Base-by-base conservation (phyloP, 1,284 basidiomycete genomes). In the Malassezia equina region DNA sequence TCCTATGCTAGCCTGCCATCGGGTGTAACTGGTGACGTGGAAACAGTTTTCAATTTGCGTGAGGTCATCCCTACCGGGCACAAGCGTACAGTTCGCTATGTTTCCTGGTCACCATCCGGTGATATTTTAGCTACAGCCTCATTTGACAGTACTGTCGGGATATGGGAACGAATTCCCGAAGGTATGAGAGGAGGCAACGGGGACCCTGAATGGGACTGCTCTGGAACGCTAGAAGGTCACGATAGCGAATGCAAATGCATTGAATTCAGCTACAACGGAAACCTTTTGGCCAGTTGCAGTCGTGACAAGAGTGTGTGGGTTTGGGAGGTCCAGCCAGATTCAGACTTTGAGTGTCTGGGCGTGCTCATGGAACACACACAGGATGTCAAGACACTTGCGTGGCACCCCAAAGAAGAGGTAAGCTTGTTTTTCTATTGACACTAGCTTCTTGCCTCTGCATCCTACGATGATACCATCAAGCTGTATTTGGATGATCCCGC, bases 261-360 rank as follows among this genome's bases (percentile, higher is more conserved):
- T 0, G 86, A 84, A 3, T 98, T 89, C 76, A 91, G 86, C 17
- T 65, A 70, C 27, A 79, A 79, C 23, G 94, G 91, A 0, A 85
- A 81, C 5, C 76, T 95, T 24, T 79, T 99, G 15, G 93, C 93
- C 6, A 90, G 85, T 65, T 95, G 91, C 72, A 87, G 86, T 65
- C 80, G 94, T 56, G 94, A 98, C 77, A 95, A 96, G 77, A 89
- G 87, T 13, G 91, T 98, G 0, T 98, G 94, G 94, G 82, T 98
- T 45, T 99, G 94, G 93, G 94, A 96, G 80, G 70, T 71, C 32
- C 84, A 88, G 64, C 88, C 88, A 7, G 88, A 94, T 36, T 67
- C 70, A 24, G 72, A 74, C 49, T 95, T 94, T 63, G 93, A 96
- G 69, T 94, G 90, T 67, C 82, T 95, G 76, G 84, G 84, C 23